Evolutionary conservation across 495 filamentous ascomycete species (phyloP), one percentile per base, ranked within the genome.

Genomic region (Penicillium alfredii): DNA sequence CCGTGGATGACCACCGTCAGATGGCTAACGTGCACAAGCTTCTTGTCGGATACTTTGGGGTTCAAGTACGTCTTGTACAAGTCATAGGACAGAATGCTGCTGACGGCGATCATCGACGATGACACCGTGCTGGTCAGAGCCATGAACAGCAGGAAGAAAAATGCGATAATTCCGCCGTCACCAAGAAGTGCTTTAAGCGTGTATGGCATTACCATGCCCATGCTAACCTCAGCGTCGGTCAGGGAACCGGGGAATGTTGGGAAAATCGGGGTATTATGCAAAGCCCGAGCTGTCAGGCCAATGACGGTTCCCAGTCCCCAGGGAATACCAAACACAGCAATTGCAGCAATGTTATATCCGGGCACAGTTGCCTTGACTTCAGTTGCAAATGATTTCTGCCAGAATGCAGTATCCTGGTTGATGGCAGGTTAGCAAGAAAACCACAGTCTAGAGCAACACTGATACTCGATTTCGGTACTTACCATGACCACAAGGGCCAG

Each of bases 51-150:
- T 2, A 58, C 64, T 7, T 53, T 40, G 0, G 64, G 64, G 38
- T 77, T 75, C 52, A 76, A 45, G 48, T 77, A 76, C 12, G 71
- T 74, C 46, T 75, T 71, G 49, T 71, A 77, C 23, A 68, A 19
- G 30, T 68, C 64, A 22, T 63, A 67, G 6, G 63, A 62, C 15
- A 68, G 44, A 24, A 71, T 71, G 33, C 62, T 66, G 52, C 60
- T 63, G 44, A 71, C 67, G 1, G 67, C 67, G 21, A 71, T 69
- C 57, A 71, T 61, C 6, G 55, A 62, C 1, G 67, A 66, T 9
- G 65, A 69, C 1, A 66, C 54, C 1, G 65, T 68, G 37, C 58
- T 68, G 4, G 72, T 76, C 12, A 76, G 53, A 21, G 72, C 73
- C 71, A 76, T 72, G 54, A 76, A 75, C 1, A 76, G 48, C 2